Evolutionary conservation across 495 filamentous ascomycete genomes (phyloP).

Genomic region (Choiromyces venosus): DNA sequence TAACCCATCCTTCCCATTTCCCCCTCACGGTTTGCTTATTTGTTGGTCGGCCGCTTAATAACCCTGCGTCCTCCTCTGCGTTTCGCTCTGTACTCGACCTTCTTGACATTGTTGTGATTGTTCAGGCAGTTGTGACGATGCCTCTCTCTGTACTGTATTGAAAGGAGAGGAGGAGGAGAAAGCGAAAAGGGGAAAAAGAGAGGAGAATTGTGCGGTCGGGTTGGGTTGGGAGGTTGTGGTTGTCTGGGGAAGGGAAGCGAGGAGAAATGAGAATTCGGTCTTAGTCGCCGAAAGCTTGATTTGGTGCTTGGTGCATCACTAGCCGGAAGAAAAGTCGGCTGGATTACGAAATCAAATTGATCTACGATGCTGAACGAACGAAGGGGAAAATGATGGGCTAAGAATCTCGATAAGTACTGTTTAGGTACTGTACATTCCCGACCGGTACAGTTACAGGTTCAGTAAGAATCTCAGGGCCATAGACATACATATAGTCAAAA

Average conservation of each 20-base stretch:
- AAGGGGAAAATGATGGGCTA: no score
- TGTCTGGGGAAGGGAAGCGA: background rate
- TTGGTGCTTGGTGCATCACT: background rate
- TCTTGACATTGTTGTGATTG: constrained; percentile 14
- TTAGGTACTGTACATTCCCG: background rate
- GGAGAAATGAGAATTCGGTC: background rate
- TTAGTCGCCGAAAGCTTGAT: background rate
- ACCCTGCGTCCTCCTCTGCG: constrained; percentile 59
- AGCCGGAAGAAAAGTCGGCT: no score
- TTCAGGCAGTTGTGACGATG: constrained; percentile 21
- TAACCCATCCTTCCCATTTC: constrained; percentile 54
- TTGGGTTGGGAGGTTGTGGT: background rate
- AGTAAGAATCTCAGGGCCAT: background rate
- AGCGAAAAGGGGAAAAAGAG: background rate
- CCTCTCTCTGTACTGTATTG: background rate
- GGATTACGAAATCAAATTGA: no score
- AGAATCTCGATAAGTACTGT: background rate
- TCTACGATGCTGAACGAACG: no score
- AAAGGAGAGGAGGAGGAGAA: background rate
- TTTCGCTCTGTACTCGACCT: constrained; percentile 6
- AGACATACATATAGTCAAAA: background rate
- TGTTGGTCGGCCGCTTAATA: constrained; percentile 56
- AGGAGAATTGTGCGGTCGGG: background rate
- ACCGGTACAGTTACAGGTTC: background rate
- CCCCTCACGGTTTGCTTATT: constrained; percentile 39